These are phyloP conservation scores for Truncatella angustata DNA, from an alignment of 2,329 filamentous ascomycete genomes.

Conservation along the genomic window DNA sequence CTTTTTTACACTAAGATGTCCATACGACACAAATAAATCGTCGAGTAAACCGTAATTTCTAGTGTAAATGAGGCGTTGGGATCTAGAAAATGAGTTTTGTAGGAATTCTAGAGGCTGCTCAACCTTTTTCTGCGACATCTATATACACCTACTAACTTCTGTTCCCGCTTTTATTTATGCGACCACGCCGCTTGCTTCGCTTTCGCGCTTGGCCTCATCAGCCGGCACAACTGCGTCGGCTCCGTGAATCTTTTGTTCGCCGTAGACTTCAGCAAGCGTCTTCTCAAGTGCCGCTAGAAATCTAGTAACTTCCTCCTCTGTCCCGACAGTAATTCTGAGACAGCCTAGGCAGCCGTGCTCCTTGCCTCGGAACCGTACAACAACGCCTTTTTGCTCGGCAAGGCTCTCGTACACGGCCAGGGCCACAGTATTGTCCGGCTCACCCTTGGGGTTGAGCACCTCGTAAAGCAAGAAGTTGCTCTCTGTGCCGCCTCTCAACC, in stretches of 20 bases:
- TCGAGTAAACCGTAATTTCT: too few relatives aligned
- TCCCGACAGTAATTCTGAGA: conserved; percentile 88
- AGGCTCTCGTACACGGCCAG: conserved; percentile 79
- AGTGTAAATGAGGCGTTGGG: too few relatives aligned
- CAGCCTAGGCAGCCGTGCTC: conserved; percentile 88
- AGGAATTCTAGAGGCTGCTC: too few relatives aligned
- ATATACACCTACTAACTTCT: too few relatives aligned
- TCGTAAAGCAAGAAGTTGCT: conserved; percentile 92
- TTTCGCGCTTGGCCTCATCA: conserved; percentile 35
- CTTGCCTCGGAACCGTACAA: conserved; percentile 90
- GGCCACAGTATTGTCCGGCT: conserved; percentile 77
- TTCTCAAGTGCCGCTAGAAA: conserved; percentile 68
- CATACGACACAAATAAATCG: too few relatives aligned
- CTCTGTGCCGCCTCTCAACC: conserved; percentile 73
- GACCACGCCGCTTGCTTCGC: conserved; percentile 33
- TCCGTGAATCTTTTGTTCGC: conserved; percentile 37
- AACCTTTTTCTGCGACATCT: not conserved
- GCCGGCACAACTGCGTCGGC: conserved; percentile 14
- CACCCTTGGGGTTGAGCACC: conserved; percentile 70
- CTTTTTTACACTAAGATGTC: too few relatives aligned
- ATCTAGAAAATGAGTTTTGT: too few relatives aligned
- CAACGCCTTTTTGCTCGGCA: conserved; percentile 83
- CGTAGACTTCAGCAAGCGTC: conserved; percentile 45
- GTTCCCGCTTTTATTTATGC: too few relatives aligned
- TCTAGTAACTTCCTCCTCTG: conserved; percentile 77